Conservation (phyloP, 129 eudicot species). For the Solidago caesia region DNA sequence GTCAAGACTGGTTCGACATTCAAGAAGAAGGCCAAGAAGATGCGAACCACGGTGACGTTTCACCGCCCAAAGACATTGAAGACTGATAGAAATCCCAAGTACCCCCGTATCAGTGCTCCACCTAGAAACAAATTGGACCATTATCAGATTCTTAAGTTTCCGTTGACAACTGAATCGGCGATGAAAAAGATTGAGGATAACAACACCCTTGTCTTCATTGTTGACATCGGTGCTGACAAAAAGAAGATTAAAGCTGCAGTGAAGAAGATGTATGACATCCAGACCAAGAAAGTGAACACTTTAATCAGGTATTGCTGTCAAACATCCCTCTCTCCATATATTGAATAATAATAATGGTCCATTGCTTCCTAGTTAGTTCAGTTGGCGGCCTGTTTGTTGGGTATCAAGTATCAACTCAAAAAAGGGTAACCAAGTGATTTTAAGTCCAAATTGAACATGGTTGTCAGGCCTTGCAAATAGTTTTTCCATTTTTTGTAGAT, state of each 20-base stretch:
- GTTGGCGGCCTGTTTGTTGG: no score
- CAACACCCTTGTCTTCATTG: constrained; percentile 68
- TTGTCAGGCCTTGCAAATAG: no score
- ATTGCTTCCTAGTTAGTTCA: no score
- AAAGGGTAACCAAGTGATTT: no score
- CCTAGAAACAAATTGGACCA: constrained; percentile 72
- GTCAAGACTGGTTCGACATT: constrained; percentile 61
- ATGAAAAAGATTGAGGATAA: constrained; percentile 78
- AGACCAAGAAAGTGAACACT: constrained; percentile 74
- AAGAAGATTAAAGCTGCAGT: constrained; percentile 69
- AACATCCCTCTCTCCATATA: neutral
- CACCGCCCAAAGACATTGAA: constrained; percentile 65
- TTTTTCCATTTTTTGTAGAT: no score
- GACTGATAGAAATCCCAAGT: constrained; percentile 65
- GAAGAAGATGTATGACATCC: constrained; percentile 76
- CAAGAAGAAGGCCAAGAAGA: constrained; percentile 70
- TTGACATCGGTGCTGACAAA: constrained; percentile 71
- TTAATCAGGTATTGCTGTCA: constrained; percentile 49
- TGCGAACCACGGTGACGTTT: constrained; percentile 57
- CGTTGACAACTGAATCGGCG: constrained; percentile 67
- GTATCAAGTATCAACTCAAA: no score
- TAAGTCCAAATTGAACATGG: no score
- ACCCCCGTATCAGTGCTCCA: constrained; percentile 67
- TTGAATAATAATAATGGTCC: no score
- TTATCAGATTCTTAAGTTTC: constrained; percentile 62